Percentiles rank a stretch among this genome's conserved stretches.
Evolutionary conservation across 257 asterid species (phyloP).

Genomic region (Solanum sitiens): DNA sequence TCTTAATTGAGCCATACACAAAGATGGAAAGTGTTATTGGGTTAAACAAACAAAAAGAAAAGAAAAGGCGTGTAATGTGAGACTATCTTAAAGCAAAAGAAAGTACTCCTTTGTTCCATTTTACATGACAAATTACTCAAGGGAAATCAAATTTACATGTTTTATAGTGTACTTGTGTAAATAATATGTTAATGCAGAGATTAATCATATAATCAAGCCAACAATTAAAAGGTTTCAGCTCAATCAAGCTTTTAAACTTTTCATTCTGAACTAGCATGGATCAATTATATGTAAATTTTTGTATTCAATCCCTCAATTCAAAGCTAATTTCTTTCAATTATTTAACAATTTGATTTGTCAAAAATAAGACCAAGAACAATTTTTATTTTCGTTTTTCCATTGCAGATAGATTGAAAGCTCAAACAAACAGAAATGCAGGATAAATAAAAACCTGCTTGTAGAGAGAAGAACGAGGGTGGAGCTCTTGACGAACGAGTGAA

Average conservation of each 20-base stretch:
- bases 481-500: conserved; percentile 79
- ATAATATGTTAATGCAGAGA: too few relatives aligned
- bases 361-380: not conserved
- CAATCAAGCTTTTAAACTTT: not conserved
- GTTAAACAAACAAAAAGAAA: not conserved
- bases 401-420: not conserved
- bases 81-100: not conserved
- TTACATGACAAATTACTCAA: not conserved
- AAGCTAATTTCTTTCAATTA: not conserved
- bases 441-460: conserved; percentile 45
- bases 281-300: not conserved
- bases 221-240: not conserved
- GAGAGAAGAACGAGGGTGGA: conserved; percentile 66
- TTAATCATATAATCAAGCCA: not conserved
- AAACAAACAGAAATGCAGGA: not conserved
- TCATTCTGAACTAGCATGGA: not conserved
- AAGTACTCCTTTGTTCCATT: not conserved
- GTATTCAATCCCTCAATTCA: not conserved
- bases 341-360: not conserved
- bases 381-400: not conserved
- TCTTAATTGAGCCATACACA: conserved; percentile 15
- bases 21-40: not conserved
- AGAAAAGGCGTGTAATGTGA: not conserved
- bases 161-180: not conserved
- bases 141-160: conserved; percentile 14